Base-by-base conservation (phyloP, 345 rosid genomes). In the Sapria himalayana region DNA sequence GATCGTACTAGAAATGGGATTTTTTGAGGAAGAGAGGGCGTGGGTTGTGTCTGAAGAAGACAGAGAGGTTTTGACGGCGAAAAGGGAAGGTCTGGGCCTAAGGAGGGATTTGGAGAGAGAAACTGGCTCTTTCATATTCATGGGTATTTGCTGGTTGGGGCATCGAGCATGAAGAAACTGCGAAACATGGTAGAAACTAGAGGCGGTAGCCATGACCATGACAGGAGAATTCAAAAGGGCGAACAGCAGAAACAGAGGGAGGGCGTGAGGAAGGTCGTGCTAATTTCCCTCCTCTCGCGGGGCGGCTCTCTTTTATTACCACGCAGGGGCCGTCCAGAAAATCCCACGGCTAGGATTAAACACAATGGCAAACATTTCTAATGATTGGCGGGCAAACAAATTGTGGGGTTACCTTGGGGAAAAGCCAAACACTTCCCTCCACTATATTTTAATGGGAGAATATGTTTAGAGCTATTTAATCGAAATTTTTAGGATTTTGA, bases 31-130 rank as follows among this genome's bases (percentile, higher is more conserved):
- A 51, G 51, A 17, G 35, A 47, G 1, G 39, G 51, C n/a, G 37
- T 42, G 19, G 21, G 53, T 20, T 15, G 33, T 63, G 39, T 18
- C 53, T 62, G 65, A 9, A 5, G 38, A 46, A 19, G 42, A 36
- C 11, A 36, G 14, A 20, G 54, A 5, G 34, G 45, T 36, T 3
- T 19, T 49, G 38, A 25, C 52, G 38, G 48, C 37, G 11, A 57
- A 56, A 50, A 35, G 22, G 1, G 57, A 46, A 60, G 76, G 61
- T 46, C 61, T 67, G 50, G 43, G 61, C 44, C 61, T 67, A 52
- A 43, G 54, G 47, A 56, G 65, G 68, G 68, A 55, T 64, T 69
- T 57, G 32, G 62, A 39, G 49, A 51, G 35, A 22, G 16, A 29
- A 19, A 36, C 10, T 19, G 40, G 50, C n/a, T 49, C 29, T 33